Percentiles rank a stretch among this genome's conserved stretches.
Conservation (phyloP, 805 yeast species). For the Spathaspora passalidarum region DNA sequence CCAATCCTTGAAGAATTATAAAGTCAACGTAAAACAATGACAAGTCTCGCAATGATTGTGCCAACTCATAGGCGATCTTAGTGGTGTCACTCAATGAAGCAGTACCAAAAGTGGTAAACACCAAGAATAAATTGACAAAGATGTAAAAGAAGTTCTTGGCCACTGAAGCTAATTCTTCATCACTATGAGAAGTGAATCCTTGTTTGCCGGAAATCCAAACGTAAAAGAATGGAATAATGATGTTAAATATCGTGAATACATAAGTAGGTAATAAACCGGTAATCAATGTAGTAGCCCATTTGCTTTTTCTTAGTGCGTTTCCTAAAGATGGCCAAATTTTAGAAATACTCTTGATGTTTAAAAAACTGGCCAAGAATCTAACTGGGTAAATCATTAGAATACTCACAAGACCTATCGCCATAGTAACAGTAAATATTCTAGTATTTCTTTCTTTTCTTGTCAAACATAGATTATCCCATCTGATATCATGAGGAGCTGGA, state of each 20-base stretch:
- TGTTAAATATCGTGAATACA: conserved; percentile 80
- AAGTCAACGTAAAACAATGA: conserved; percentile 90
- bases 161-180: conserved; percentile 85
- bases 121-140: conserved; percentile 88
- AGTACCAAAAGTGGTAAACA: conserved; percentile 92
- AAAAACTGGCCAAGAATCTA: conserved; percentile 75
- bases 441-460: conserved; percentile 68
- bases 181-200: conserved; percentile 89
- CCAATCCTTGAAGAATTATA: conserved; percentile 75
- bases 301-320: conserved; percentile 54
- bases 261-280: conserved; percentile 91
- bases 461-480: conserved; percentile 87
- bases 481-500: conserved; percentile 94
- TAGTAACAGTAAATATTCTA: conserved; percentile 61
- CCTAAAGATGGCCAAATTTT: conserved; percentile 85
- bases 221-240: conserved; percentile 79
- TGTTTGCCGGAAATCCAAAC: conserved; percentile 80
- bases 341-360: conserved; percentile 74
- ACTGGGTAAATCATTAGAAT: conserved; percentile 80
- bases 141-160: conserved; percentile 92
- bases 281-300: conserved; percentile 74
- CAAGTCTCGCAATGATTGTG: conserved; percentile 73
- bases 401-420: conserved; percentile 65
- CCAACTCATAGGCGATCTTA: conserved; percentile 80
- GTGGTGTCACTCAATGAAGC: conserved; percentile 89